phyloP scores from a whole-genome alignment of 1,284 basidiomycete species.

The Trichosporon ovoides region DNA sequence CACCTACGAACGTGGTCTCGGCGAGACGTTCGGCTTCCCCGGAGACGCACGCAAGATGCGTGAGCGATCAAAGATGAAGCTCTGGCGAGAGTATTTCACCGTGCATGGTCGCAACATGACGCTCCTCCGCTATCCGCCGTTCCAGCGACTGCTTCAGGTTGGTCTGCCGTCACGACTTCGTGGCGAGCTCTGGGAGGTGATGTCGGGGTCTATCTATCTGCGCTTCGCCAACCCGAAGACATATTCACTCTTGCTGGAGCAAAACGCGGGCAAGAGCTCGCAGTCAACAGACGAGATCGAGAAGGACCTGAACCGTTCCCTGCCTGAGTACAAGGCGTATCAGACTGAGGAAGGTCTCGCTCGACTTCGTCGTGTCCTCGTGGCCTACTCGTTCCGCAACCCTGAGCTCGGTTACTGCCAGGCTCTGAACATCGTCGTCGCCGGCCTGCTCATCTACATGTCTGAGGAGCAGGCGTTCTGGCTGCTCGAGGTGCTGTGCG shows the following conservation, averaged over 20 bases:
- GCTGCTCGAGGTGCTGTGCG: slow-evolving; percentile 92
- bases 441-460: slow-evolving; percentile 67
- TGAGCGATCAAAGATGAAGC: slow-evolving; percentile 94
- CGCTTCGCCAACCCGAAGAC: slow-evolving; percentile 82
- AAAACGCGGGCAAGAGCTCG: slow-evolving; percentile 72
- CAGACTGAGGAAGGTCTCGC: slow-evolving; percentile 79
- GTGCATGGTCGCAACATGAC: slow-evolving; percentile 49
- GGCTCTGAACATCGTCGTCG: slow-evolving; percentile 82
- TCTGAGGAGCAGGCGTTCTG: slow-evolving; percentile 99
- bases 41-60: slow-evolving; percentile 92
- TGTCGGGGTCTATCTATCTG: slow-evolving; percentile 88
- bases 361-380: slow-evolving; percentile 81
- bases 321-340: slow-evolving; percentile 92
- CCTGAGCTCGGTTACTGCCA: slow-evolving; percentile 76
- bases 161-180: slow-evolving; percentile 91
- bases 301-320: slow-evolving; percentile 91
- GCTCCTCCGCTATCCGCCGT: slow-evolving; percentile 92
- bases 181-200: slow-evolving; percentile 97
- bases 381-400: slow-evolving; percentile 96
- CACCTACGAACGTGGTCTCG: slow-evolving; percentile 73
- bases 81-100: slow-evolving; percentile 86
- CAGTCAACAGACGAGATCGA: slow-evolving; percentile 98
- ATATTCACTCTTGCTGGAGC: slow-evolving; percentile 72
- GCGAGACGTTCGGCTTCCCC: slow-evolving; percentile 82
- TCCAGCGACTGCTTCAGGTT: slow-evolving; percentile 92